Evolutionary conservation across 2,329 filamentous ascomycete species (phyloP), one percentile per base, ranked within the genome.

Genomic region (Ophiostoma sp.): DNA sequence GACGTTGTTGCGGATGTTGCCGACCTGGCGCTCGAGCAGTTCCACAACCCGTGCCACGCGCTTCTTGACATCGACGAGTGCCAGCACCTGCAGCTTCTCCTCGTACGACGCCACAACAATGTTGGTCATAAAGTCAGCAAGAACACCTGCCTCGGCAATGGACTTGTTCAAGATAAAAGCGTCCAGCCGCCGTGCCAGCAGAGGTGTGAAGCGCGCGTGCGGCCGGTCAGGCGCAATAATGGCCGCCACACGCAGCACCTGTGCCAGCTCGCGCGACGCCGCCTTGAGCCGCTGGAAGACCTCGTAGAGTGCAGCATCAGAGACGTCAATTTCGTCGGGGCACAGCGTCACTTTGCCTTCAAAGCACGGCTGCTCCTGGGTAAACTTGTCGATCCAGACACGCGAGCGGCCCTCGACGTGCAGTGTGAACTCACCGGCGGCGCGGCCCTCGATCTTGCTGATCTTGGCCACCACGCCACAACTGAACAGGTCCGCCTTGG

Each of bases 51-150:
- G 92, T 75, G 92, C 89, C 71, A 98, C 86, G 50, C 96, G 88
- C 64, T 92, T 89, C 77, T 93, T 92, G 64, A 96, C 86, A 78
- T 95, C 90, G 5, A 97, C 83, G 0, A 94, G 90, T n/a, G 93
- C 89, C 48, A 99, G 85, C 19, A 99, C 89, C 72, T 93, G 90
- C 71, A 99, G 86, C 82, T 97, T 98, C 80, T 99, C 96, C 81
- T 97, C 94, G 76, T 97, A 92, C 11, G 90, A 92, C 69, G 92
- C 91, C 76, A 97, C 94, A 2, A 97, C 89, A 31, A 98, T 88
- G 80, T 97, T 97, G 52, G 94, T 92, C 94, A 99, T 98, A 80
- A 98, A 98, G 81, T 99, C 96, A 7, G 96, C 95, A 11, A 99
- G 86, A 9, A 90, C 85, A 1, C 95, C 95, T 1, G 95, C 95